A percentile compares a stretch with the other conserved stretches of the same genome.
Evolutionary conservation across 768 basidiomycete species (phyloP).

Genomic region (Paxillus rubicundulus): DNA sequence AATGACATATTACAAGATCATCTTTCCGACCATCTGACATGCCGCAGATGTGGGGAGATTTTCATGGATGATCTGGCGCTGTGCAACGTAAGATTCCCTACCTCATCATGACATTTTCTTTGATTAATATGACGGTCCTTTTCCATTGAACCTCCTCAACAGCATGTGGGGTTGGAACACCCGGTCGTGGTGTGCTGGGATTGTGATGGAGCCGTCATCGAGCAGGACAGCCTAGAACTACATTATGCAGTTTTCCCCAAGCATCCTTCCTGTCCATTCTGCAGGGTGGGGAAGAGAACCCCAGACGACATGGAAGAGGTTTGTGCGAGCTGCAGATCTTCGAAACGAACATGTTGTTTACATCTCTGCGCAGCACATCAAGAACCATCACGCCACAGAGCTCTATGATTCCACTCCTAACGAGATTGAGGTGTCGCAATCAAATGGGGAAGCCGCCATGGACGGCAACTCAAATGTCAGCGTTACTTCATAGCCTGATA

Average conservation of each 20-base stretch:
- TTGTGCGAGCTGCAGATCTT: background rate
- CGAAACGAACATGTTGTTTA: conserved; percentile 8
- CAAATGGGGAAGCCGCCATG: background rate
- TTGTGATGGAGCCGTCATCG: conserved; percentile 25
- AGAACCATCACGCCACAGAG: conserved; percentile 6
- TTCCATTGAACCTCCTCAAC: background rate
- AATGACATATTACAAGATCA: conserved; percentile 25
- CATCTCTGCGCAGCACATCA: conserved; percentile 18
- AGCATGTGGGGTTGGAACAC: conserved; percentile 25
- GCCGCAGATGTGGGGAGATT: conserved; percentile 17
- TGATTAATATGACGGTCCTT: background rate
- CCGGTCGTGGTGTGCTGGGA: conserved; percentile 30
- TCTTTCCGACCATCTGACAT: conserved; percentile 20
- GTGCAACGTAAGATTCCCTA: conserved; percentile 16
- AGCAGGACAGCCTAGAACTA: conserved; percentile 13
- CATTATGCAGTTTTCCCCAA: conserved; percentile 23
- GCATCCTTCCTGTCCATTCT: conserved; percentile 21
- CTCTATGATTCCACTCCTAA: background rate
- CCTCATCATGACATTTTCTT: background rate
- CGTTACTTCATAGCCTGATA: background rate
- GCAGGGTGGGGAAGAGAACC: conserved; percentile 16
- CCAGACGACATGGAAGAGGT: conserved; percentile 20
- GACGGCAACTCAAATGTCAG: conserved; percentile 5
- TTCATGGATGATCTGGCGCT: conserved; percentile 22
- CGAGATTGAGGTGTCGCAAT: conserved; percentile 2